Evolutionary conservation across 2,329 filamentous ascomycete species (phyloP).

Genomic region (Metarhizium brunneum): DNA sequence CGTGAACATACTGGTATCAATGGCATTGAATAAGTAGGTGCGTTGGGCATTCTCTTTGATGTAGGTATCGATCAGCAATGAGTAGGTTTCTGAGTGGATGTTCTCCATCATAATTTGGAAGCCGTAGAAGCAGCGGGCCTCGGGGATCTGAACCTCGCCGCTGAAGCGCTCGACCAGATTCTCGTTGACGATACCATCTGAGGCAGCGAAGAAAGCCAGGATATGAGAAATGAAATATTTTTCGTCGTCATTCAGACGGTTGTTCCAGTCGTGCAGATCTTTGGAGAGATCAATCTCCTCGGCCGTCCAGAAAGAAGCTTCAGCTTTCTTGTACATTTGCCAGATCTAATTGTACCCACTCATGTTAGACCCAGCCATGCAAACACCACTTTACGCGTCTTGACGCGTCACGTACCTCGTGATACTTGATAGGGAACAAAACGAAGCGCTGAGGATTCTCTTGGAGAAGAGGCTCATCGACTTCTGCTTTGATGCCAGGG

Average conservation of each 20-base stretch:
- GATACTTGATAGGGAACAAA: slow-evolving; percentile 97
- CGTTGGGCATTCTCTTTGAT: slow-evolving; percentile 96
- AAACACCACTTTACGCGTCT: slow-evolving; percentile 59
- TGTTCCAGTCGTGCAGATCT: slow-evolving; percentile 99
- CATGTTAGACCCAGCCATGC: neutral
- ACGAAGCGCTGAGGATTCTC: slow-evolving; percentile 97
- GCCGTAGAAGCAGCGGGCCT: slow-evolving; percentile 98
- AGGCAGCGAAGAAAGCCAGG: slow-evolving; percentile 97
- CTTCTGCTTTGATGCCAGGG: slow-evolving; percentile 53
- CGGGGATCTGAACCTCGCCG: slow-evolving; percentile 90
- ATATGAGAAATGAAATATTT: slow-evolving; percentile 98
- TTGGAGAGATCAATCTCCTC: slow-evolving; percentile 99
- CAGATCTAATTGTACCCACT: slow-evolving; percentile 59
- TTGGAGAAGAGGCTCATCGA: slow-evolving; percentile 81
- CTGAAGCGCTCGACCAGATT: slow-evolving; percentile 98
- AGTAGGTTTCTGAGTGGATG: slow-evolving; percentile 99
- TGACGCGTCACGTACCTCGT: slow-evolving; percentile 69
- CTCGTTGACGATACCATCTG: slow-evolving; percentile 98
- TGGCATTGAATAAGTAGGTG: slow-evolving; percentile 92
- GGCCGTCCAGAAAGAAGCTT: slow-evolving; percentile 99
- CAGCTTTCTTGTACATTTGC: slow-evolving; percentile 99
- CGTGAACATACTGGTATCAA: slow-evolving; percentile 74
- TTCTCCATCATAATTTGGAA: slow-evolving; percentile 99
- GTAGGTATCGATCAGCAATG: slow-evolving; percentile 96
- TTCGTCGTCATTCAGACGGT: slow-evolving; percentile 92